Evolutionary conservation across 306 rosid genomes (phyloP).

Genomic region (Ormosia emarginata): DNA sequence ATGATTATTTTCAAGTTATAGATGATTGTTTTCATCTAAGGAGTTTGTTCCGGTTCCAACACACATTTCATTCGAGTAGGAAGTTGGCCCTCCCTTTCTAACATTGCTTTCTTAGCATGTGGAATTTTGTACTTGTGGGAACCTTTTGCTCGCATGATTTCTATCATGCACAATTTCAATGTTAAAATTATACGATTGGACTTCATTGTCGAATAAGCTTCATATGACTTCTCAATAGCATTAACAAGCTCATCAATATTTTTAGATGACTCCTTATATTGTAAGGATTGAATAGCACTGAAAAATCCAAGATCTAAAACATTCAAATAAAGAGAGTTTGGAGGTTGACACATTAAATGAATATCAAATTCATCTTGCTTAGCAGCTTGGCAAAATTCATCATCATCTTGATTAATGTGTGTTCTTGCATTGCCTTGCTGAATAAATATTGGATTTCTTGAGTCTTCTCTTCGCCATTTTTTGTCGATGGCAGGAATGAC

Average conservation of each 20-base stretch:
- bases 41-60: too few relatives aligned
- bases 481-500: neutral
- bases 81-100: conserved; percentile 28
- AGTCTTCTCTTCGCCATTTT: neutral
- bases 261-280: neutral
- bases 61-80: neutral
- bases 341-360: neutral
- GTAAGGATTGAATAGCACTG: neutral
- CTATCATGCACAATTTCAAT: neutral
- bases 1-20: too few relatives aligned
- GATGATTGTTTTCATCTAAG: too few relatives aligned
- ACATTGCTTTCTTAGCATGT: neutral
- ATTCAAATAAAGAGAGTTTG: neutral
- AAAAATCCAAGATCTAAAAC: neutral
- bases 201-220: neutral
- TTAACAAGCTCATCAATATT: neutral
- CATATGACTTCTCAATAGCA: neutral
- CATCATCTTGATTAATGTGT: neutral
- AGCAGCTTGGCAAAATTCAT: neutral
- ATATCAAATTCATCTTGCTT: neutral
- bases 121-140: neutral
- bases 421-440: neutral
- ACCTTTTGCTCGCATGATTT: neutral
- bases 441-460: neutral
- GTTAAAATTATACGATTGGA: neutral